These are phyloP conservation scores for Arachnomyces sp. DNA, from an alignment of 2,329 filamentous ascomycete genomes.

Conservation along the genomic window DNA sequence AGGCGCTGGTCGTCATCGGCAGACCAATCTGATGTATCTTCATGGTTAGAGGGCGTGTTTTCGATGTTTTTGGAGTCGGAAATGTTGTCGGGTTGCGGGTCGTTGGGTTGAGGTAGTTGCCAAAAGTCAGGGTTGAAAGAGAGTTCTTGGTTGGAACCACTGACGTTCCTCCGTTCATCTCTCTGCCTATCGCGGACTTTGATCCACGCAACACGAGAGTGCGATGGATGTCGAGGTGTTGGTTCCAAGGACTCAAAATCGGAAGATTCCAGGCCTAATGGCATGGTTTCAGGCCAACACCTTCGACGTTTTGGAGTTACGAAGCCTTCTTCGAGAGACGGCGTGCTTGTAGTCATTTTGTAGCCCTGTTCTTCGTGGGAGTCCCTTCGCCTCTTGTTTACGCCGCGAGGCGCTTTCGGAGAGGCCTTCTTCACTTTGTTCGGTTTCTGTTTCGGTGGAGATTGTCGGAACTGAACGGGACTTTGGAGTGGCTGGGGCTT, in stretches of 20 bases:
- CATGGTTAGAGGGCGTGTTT: too few species aligned
- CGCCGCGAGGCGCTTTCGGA: conserved; percentile 4
- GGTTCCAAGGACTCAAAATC: conserved; percentile 37
- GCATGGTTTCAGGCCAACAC: conserved; percentile 35
- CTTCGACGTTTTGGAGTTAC: conserved; percentile 40
- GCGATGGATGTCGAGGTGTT: conserved; percentile 4
- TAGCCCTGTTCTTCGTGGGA: conserved; percentile 34
- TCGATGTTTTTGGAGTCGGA: conserved; percentile 17
- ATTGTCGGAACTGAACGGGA: conserved; percentile 26
- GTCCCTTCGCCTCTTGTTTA: conserved; percentile 16
- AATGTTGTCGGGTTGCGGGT: conserved; percentile 9
- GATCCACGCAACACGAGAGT: conserved; percentile 6
- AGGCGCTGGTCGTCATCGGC: conserved; percentile 35
- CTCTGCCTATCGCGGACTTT: conserved; percentile 23
- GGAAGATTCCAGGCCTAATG: conserved; percentile 33
- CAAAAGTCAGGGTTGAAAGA: too few species aligned
- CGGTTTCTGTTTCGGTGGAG: conserved; percentile 21
- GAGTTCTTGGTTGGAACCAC: too few species aligned
- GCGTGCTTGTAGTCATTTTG: conserved; percentile 1
- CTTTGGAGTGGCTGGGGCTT: conserved; percentile 33
- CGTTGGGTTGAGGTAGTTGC: conserved; percentile 13
- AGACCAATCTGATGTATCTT: conserved; percentile 24
- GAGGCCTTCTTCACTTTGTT: conserved; percentile 19
- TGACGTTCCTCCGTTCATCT: conserved; percentile 10
- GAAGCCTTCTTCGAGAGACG: conserved; percentile 18